Conservation (phyloP, 2,329 filamentous ascomycete genomes). For the Camptophora hylomeconis region DNA sequence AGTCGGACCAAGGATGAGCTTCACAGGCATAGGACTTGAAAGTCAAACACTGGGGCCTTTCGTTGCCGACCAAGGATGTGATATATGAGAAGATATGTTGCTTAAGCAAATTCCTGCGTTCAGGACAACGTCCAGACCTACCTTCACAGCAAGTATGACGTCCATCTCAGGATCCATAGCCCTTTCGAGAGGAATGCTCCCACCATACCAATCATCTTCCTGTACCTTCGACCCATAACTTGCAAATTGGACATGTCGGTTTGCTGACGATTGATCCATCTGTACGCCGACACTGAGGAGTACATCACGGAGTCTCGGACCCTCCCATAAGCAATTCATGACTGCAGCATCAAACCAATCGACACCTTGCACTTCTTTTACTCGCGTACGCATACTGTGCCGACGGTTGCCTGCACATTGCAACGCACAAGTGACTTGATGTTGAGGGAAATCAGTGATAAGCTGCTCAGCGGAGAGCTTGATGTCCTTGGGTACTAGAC, state of each 20-base stretch:
- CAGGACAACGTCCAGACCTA: no score
- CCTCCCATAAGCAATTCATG: slow-evolving; percentile 47
- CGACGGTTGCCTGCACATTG: slow-evolving; percentile 49
- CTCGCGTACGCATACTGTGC: slow-evolving; percentile 46
- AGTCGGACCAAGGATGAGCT: no score
- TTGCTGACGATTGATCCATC: slow-evolving; percentile 21
- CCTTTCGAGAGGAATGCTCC: slow-evolving; percentile 37
- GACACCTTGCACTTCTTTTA: slow-evolving; percentile 46
- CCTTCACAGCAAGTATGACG: slow-evolving; percentile 36
- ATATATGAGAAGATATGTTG: no score
- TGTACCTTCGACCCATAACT: slow-evolving; percentile 40
- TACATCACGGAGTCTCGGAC: slow-evolving; percentile 41
- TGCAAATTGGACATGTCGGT: slow-evolving; percentile 41
- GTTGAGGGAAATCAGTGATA: slow-evolving; percentile 35
- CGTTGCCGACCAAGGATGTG: no score
- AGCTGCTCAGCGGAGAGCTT: slow-evolving; percentile 36
- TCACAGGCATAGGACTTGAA: no score
- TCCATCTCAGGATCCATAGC: slow-evolving; percentile 32
- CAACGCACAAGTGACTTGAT: slow-evolving; percentile 42
- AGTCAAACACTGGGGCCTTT: no score
- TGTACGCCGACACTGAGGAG: slow-evolving; percentile 33
- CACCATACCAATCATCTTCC: slow-evolving; percentile 47
- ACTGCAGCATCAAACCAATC: slow-evolving; percentile 49
- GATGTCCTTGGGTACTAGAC: slow-evolving; percentile 32
- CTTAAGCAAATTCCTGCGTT: no score